phyloP scores from a whole-genome alignment of 495 filamentous ascomycete genomes.

The Rhypophila decipiens region DNA sequence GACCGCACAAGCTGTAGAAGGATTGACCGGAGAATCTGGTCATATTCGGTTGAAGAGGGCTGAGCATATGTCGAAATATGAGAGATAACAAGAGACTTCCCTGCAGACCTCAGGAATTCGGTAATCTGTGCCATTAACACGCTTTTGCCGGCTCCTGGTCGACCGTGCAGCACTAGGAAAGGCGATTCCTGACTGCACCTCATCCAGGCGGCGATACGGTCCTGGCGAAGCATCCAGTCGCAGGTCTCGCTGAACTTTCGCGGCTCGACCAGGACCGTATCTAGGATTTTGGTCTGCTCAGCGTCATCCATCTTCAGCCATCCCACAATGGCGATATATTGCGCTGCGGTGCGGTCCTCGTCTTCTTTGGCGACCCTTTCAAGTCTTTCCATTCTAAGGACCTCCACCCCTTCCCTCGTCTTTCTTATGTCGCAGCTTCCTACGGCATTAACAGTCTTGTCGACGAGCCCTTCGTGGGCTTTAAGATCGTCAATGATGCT shows the following conservation, averaged over 20 bases:
- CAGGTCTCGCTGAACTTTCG: conserved; percentile 18
- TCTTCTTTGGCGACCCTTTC: conserved; percentile 13
- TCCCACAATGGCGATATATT: conserved; percentile 16
- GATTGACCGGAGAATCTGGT: conserved; percentile 23
- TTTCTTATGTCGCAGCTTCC: conserved; percentile 15
- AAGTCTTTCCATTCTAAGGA: conserved; percentile 16
- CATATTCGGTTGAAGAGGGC: conserved; percentile 22
- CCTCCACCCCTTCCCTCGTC: conserved; percentile 11
- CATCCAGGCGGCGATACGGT: conserved; percentile 20
- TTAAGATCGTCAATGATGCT: conserved; percentile 32
- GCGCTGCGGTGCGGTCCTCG: conserved; percentile 12
- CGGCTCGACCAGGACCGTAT: conserved; percentile 11
- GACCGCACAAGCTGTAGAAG: conserved; percentile 20
- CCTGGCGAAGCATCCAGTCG: conserved; percentile 22
- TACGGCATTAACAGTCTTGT: conserved; percentile 25
- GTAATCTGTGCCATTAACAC: conserved; percentile 17
- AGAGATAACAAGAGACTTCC: conserved; percentile 9
- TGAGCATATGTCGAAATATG: conserved; percentile 27
- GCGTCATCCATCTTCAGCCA: conserved; percentile 24
- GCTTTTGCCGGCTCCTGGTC: conserved; percentile 28
- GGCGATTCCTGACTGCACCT: conserved; percentile 1
- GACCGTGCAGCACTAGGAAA: conserved; percentile 23
- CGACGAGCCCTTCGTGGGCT: conserved; percentile 31
- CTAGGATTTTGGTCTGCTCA: conserved; percentile 22
- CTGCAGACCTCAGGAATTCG: conserved; percentile 10